Conservation (phyloP, 805 yeast genomes). For the Schizosaccharomyces lindneri region DNA sequence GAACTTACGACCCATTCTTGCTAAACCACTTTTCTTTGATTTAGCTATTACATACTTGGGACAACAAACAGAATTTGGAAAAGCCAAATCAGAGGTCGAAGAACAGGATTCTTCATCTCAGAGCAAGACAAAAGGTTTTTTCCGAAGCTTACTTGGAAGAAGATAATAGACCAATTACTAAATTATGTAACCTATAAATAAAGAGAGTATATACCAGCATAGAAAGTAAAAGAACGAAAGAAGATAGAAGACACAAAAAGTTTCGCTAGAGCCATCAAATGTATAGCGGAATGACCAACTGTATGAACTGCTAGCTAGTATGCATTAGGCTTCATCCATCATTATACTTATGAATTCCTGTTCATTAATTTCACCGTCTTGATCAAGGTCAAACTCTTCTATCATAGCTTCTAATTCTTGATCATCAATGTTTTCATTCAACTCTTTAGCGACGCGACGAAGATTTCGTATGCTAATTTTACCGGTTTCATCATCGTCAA, state of each 20-base stretch:
- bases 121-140: neutral
- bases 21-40: constrained; percentile 81
- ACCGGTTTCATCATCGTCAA: constrained; percentile 75
- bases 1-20: constrained; percentile 25
- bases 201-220: neutral
- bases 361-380: constrained; percentile 82
- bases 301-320: too few relatives aligned
- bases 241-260: too few relatives aligned
- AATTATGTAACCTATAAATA: neutral
- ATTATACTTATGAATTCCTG: constrained; percentile 64
- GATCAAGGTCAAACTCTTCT: constrained; percentile 87
- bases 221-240: too few relatives aligned
- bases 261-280: too few relatives aligned
- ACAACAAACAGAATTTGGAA: constrained; percentile 1
- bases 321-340: neutral
- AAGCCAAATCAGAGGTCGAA: neutral
- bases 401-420: constrained; percentile 92
- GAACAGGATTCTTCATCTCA: neutral
- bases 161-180: neutral
- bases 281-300: too few relatives aligned
- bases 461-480: constrained; percentile 60
- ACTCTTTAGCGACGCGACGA: constrained; percentile 69
- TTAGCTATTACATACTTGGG: constrained; percentile 60
- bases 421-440: constrained; percentile 78
- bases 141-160: neutral